Percentiles rank a stretch among this genome's conserved stretches.
Conservation (phyloP, 176 grass and related monocot species). For the Eremochloa ophiuroides region DNA sequence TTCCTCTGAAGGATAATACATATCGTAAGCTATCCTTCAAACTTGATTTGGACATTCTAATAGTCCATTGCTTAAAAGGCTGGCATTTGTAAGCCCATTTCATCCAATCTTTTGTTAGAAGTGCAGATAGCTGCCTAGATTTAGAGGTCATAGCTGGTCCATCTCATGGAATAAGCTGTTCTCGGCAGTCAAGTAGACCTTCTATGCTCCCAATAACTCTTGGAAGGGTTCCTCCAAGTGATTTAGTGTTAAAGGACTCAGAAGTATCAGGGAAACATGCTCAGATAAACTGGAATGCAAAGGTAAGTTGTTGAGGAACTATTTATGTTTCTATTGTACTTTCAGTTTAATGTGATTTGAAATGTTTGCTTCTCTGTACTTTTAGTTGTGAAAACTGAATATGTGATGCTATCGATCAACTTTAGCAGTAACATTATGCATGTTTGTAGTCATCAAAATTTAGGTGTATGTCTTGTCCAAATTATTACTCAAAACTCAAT, state of each 20-base stretch:
- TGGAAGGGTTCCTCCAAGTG: conserved; percentile 68
- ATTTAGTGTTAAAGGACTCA: conserved; percentile 67
- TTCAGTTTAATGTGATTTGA: conserved; percentile 16
- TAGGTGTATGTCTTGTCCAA: background rate
- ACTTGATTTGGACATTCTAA: conserved; percentile 14
- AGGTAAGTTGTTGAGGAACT: conserved; percentile 37
- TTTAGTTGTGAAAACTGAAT: background rate
- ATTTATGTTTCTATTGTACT: background rate
- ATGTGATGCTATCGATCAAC: conserved; percentile 1
- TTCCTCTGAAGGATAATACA: conserved; percentile 44
- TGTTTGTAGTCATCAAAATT: conserved; percentile 7
- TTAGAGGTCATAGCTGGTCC: conserved; percentile 76
- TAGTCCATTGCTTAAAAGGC: background rate
- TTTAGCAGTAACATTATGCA: background rate
- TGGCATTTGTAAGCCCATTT: conserved; percentile 36
- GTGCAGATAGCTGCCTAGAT: conserved; percentile 55
- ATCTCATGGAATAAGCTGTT: conserved; percentile 57
- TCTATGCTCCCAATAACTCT: conserved; percentile 49
- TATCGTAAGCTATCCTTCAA: conserved; percentile 47
- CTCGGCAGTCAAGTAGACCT: conserved; percentile 41
- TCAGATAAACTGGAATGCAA: conserved; percentile 64
- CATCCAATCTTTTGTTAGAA: conserved; percentile 50
- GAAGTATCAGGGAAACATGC: conserved; percentile 91
- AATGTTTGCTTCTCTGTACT: background rate
- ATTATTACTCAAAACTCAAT: background rate